Percentiles rank a stretch among this genome's conserved stretches.
Evolutionary conservation across 176 grass and related monocot species (phyloP).

Genomic region (Triticum timopheevii): DNA sequence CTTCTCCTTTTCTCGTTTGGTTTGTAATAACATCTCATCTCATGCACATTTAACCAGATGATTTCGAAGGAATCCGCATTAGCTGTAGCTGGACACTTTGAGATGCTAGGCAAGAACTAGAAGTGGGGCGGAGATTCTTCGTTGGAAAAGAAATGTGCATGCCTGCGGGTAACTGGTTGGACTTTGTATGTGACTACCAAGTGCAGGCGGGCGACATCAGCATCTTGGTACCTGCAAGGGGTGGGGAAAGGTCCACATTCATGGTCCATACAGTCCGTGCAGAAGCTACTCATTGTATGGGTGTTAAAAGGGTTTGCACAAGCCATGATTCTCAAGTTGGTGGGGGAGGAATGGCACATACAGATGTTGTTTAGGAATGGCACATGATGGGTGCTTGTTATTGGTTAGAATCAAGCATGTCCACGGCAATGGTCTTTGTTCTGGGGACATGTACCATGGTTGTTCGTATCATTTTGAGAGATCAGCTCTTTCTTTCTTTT

Average conservation of each 20-base stretch:
- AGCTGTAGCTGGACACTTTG: background rate
- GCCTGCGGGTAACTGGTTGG: background rate
- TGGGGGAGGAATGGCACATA: too few species aligned
- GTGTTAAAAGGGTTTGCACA: too few species aligned
- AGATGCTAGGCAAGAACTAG: background rate
- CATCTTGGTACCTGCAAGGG: background rate
- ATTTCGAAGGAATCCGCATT: background rate
- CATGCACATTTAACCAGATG: background rate
- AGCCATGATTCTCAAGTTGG: too few species aligned
- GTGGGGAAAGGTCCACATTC: background rate
- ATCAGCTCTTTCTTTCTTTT: too few species aligned
- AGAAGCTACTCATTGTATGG: too few species aligned
- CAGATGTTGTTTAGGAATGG: too few species aligned
- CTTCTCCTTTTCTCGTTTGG: background rate
- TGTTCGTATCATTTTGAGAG: too few species aligned
- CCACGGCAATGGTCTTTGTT: too few species aligned
- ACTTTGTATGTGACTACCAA: background rate
- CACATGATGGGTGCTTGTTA: too few species aligned
- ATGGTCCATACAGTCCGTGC: background rate
- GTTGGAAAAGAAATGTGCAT: background rate
- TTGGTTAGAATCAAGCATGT: too few species aligned
- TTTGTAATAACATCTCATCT: background rate
- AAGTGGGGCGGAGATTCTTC: background rate
- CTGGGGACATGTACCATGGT: too few species aligned
- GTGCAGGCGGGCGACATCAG: background rate